Evolutionary conservation across 345 rosid genomes (phyloP).

Genomic region (Lepidium didymum): DNA sequence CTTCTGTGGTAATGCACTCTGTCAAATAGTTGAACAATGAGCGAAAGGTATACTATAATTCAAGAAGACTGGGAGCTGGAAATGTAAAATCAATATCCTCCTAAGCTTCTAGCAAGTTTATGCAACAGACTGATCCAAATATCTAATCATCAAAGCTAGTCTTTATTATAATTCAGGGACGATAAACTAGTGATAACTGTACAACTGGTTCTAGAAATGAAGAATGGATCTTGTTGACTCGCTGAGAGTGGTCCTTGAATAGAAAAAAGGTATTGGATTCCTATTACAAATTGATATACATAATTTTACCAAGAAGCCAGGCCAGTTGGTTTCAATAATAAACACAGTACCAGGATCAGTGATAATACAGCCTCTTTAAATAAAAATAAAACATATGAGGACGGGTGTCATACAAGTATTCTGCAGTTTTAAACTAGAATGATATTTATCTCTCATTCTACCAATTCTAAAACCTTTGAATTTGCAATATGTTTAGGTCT

Average conservation of each 20-base stretch:
- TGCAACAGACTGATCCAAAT: not conserved
- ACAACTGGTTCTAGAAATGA: not conserved
- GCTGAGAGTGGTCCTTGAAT: not conserved
- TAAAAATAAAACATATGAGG: not conserved
- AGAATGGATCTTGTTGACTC: not conserved
- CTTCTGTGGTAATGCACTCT: constrained; percentile 86
- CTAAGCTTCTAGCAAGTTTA: not conserved
- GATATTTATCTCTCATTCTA: not conserved
- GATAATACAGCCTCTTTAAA: not conserved
- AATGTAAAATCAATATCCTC: not conserved
- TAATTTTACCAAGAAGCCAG: not conserved
- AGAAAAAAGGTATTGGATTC: not conserved
- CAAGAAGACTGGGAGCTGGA: not conserved
- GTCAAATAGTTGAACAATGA: constrained; percentile 26
- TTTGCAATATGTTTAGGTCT: not conserved
- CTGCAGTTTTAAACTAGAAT: not conserved
- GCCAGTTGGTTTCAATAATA: not conserved
- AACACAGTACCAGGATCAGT: not conserved
- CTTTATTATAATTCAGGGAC: not conserved
- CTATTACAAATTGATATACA: not conserved
- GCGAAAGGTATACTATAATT: not conserved
- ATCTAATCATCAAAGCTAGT: not conserved
- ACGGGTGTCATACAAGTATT: not conserved
- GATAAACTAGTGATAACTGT: not conserved
- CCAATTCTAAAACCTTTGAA: not conserved